Conservation (phyloP, 176 grass and related monocot species). For the Canna indica region DNA sequence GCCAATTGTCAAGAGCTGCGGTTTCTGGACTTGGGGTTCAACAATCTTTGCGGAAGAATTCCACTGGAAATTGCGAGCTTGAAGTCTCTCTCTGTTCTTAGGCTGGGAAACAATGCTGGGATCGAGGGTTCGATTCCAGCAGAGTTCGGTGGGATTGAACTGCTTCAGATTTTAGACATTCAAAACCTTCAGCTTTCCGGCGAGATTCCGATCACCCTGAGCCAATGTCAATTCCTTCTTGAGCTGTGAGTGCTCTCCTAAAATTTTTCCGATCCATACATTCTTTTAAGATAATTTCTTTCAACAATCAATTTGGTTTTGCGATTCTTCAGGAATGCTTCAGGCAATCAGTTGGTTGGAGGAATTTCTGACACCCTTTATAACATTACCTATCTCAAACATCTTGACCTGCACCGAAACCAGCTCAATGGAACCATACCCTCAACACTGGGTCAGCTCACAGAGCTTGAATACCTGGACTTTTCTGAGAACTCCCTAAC, state of each 20-base stretch:
- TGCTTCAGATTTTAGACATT: constrained; percentile 71
- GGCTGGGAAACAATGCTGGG: constrained; percentile 42
- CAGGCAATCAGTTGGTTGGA: constrained; percentile 62
- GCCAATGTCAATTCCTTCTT: constrained; percentile 76
- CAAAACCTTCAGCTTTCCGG: constrained; percentile 50
- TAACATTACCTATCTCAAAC: constrained; percentile 63
- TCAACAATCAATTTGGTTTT: constrained; percentile 19
- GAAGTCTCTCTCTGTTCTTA: constrained; percentile 58
- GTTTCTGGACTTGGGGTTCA: constrained; percentile 68
- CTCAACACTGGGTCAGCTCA: constrained; percentile 48
- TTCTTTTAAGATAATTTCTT: constrained; percentile 24
- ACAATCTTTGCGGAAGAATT: constrained; percentile 51
- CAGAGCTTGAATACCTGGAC: constrained; percentile 56
- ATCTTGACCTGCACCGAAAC: constrained; percentile 68
- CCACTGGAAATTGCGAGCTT: constrained; percentile 43
- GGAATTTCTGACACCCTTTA: constrained; percentile 52
- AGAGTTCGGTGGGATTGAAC: constrained; percentile 55
- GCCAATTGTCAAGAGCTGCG: constrained; percentile 47
- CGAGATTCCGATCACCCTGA: constrained; percentile 56
- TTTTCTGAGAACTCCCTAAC: constrained; percentile 55
- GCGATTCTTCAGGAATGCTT: constrained; percentile 51
- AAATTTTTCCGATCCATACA: constrained; percentile 2
- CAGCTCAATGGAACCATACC: constrained; percentile 53
- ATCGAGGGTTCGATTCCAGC: constrained; percentile 47
- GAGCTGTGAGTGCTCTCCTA: constrained; percentile 54